Evolutionary conservation across 2,329 filamentous ascomycete genomes (phyloP).

Genomic region (Penicillium sclerotigenum): DNA sequence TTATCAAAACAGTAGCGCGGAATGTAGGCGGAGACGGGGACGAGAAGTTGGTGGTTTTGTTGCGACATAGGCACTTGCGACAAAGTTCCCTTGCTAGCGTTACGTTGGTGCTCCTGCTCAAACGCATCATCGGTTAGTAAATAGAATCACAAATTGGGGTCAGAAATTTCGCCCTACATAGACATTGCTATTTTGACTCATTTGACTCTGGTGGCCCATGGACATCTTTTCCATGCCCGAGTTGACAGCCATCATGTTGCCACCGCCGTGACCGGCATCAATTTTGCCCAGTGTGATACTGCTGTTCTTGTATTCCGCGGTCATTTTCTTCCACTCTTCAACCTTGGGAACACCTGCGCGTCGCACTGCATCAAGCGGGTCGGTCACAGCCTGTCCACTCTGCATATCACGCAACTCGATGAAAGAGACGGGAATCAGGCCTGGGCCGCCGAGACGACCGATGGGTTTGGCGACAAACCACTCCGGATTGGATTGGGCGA

Average conservation of each 20-base stretch:
- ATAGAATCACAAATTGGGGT: background rate
- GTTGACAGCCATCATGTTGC: slow-evolving; percentile 57
- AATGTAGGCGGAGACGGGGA: slow-evolving; percentile 79
- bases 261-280: slow-evolving; percentile 46
- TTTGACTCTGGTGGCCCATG: slow-evolving; percentile 55
- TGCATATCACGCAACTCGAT: slow-evolving; percentile 95
- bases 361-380: slow-evolving; percentile 80
- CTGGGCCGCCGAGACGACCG: slow-evolving; percentile 88
- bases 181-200: slow-evolving; percentile 49
- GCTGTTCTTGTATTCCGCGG: slow-evolving; percentile 97
- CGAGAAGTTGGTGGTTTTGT: slow-evolving; percentile 57
- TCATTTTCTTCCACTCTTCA: slow-evolving; percentile 99
- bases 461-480: slow-evolving; percentile 99
- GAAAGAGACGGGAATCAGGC: slow-evolving; percentile 92
- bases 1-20: slow-evolving; percentile 93
- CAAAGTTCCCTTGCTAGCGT: slow-evolving; percentile 36
- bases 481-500: slow-evolving; percentile 95
- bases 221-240: slow-evolving; percentile 77
- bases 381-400: slow-evolving; percentile 74
- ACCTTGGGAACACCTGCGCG: slow-evolving; percentile 89
- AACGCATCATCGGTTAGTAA: background rate
- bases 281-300: slow-evolving; percentile 95
- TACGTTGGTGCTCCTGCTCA: slow-evolving; percentile 37
- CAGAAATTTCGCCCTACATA: slow-evolving; percentile 46
- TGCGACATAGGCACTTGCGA: slow-evolving; percentile 35